Evolutionary conservation across 1,284 basidiomycete species (phyloP).

Genomic region (Austropuccinia psidii): DNA sequence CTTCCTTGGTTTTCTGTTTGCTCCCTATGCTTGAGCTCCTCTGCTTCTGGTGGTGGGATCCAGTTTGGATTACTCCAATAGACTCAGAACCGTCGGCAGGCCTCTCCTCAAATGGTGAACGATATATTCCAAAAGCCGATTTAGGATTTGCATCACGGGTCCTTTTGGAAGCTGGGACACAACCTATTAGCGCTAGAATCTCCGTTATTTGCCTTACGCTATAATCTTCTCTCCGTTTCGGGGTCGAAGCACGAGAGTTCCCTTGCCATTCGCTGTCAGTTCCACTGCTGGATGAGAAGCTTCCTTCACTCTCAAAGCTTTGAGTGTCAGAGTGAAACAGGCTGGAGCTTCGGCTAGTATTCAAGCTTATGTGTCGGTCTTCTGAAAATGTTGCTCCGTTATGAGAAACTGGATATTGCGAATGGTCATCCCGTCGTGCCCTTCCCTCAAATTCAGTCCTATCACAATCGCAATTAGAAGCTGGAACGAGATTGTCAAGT

Average conservation of each 20-base stretch:
- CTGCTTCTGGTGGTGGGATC: conserved; percentile 7
- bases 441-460: not conserved
- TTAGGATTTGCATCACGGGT: conserved; percentile 7
- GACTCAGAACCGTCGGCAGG: conserved; percentile 21
- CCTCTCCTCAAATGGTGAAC: conserved; percentile 13
- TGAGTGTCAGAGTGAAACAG: conserved; percentile 34
- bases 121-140: too few relatives aligned
- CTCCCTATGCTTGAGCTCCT: too few relatives aligned
- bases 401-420: not conserved
- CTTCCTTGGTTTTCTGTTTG: too few relatives aligned
- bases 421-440: not conserved
- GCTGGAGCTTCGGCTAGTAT: conserved; percentile 31
- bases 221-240: conserved; percentile 21
- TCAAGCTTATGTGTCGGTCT: conserved; percentile 27
- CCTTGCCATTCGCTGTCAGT: not conserved
- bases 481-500: conserved; percentile 10
- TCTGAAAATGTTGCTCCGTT: conserved; percentile 6
- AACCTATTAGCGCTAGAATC: too few relatives aligned
- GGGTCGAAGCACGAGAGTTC: conserved; percentile 17
- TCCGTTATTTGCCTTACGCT: too few relatives aligned
- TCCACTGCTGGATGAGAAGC: conserved; percentile 21
- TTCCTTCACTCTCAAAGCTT: conserved; percentile 16
- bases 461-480: too few relatives aligned
- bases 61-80: conserved; percentile 24
- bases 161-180: not conserved